Conservation (phyloP, 805 yeast species). For the Lipomyces mesembrius region DNA sequence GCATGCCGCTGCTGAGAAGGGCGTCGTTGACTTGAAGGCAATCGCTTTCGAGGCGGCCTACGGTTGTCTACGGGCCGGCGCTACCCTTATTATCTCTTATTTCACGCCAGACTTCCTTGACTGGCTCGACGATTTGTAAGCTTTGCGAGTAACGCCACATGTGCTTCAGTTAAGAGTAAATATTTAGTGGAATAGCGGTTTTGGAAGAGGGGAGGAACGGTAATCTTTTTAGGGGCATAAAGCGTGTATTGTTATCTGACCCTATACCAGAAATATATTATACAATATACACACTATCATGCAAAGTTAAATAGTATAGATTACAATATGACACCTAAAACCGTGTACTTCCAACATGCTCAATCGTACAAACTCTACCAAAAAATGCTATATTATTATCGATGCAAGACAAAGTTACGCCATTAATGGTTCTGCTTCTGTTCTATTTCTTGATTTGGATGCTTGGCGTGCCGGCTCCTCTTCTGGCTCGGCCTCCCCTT, state of each 20-base stretch:
- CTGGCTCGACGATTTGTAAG: slow-evolving; percentile 64
- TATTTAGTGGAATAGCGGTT: too few relatives aligned
- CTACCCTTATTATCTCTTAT: slow-evolving; percentile 85
- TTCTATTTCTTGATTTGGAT: background rate
- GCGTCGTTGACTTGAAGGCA: slow-evolving; percentile 80
- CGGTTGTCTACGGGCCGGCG: slow-evolving; percentile 95
- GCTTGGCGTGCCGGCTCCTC: slow-evolving; percentile 16
- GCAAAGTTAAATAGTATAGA: background rate
- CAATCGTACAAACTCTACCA: background rate
- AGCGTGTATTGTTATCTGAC: too few relatives aligned
- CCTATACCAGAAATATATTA: background rate
- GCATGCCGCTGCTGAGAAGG: slow-evolving; percentile 97
- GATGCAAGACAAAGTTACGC: background rate
- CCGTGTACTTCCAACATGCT: background rate
- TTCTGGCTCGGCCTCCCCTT: slow-evolving; percentile 37
- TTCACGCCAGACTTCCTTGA: slow-evolving; percentile 95
- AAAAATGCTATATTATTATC: background rate
- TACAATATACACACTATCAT: background rate
- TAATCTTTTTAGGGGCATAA: too few relatives aligned
- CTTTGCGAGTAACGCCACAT: background rate
- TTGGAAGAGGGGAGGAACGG: too few relatives aligned
- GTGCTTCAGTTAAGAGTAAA: background rate
- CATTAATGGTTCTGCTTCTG: slow-evolving; percentile 5
- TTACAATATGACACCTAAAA: background rate
- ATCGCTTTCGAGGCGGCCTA: slow-evolving; percentile 82